Evolutionary conservation across 495 filamentous ascomycete species (phyloP).

Genomic region (Penicillium tannophilum): DNA sequence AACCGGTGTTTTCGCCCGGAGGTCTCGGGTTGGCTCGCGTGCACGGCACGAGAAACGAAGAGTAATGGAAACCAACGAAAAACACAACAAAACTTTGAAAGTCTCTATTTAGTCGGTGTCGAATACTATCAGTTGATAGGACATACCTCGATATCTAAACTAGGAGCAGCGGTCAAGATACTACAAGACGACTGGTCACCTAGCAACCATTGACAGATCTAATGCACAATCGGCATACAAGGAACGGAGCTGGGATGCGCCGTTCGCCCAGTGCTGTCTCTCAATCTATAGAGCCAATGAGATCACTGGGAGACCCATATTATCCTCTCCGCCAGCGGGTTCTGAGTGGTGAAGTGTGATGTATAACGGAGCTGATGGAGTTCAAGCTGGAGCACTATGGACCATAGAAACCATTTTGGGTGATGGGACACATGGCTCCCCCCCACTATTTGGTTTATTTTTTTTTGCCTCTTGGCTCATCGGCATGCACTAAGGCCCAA

Average conservation of each 20-base stretch:
- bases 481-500: constrained; percentile 30
- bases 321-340: constrained; percentile 17
- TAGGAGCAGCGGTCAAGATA: constrained; percentile 24
- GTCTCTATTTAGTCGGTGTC: constrained; percentile 7
- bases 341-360: constrained; percentile 8
- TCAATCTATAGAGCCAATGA: constrained; percentile 3
- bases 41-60: not conserved
- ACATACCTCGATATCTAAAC: not conserved
- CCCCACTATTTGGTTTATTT: constrained; percentile 9
- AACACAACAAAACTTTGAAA: constrained; percentile 9
- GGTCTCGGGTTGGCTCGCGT: constrained; percentile 22
- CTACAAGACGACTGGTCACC: constrained; percentile 24
- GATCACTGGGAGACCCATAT: constrained; percentile 5
- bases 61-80: not conserved
- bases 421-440: constrained; percentile 30
- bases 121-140: not conserved
- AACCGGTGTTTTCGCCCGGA: constrained; percentile 28
- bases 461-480: constrained; percentile 10
- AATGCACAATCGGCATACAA: constrained; percentile 12
- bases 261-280: constrained; percentile 3
- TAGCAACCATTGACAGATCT: constrained; percentile 34
- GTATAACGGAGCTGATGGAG: constrained; percentile 5
- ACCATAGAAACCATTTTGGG: constrained; percentile 16
- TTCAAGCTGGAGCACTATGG: constrained; percentile 5
- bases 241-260: constrained; percentile 6